Evolutionary conservation across 2,329 filamentous ascomycete species (phyloP).

Genomic region (Sclerotinia minor): DNA sequence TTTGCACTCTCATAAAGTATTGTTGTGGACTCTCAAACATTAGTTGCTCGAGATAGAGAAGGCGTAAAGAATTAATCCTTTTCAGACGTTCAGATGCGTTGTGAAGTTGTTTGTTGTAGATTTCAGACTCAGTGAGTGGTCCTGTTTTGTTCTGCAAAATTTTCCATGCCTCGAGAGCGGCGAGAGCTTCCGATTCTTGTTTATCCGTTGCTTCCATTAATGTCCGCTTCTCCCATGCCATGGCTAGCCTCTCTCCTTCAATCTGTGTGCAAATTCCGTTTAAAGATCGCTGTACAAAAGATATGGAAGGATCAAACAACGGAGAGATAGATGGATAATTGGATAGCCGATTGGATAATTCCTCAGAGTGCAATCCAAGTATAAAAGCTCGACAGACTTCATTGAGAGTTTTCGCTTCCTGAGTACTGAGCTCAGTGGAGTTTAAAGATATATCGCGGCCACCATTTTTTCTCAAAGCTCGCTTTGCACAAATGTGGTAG

Average conservation of each 20-base stretch:
- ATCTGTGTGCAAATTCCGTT: constrained; percentile 54
- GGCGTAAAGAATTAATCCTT: constrained; percentile 53
- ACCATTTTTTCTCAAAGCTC: constrained; percentile 37
- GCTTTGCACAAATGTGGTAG: constrained; percentile 40
- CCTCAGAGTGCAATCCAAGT: constrained; percentile 51
- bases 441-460: constrained; percentile 37
- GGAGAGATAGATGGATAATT: constrained; percentile 50
- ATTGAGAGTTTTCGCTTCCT: constrained; percentile 53
- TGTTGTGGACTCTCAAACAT: constrained; percentile 52
- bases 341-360: constrained; percentile 49
- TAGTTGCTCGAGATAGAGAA: constrained; percentile 55
- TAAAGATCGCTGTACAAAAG: constrained; percentile 48
- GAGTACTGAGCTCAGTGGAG: constrained; percentile 32
- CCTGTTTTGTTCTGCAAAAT: constrained; percentile 42
- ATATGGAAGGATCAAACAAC: constrained; percentile 38
- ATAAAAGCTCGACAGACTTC: constrained; percentile 56
- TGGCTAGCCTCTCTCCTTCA: constrained; percentile 57
- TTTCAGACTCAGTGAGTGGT: constrained; percentile 47
- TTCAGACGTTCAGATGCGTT: constrained; percentile 51
- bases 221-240: constrained; percentile 47
- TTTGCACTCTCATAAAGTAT: constrained; percentile 52
- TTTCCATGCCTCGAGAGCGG: constrained; percentile 49
- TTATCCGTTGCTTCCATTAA: constrained; percentile 43
- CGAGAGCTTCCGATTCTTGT: constrained; percentile 44
- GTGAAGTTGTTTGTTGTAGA: constrained; percentile 56